Percentiles rank a stretch among this genome's conserved stretches.
Conservation (phyloP, 306 rosid genomes). For the Aeschynomene evenia region DNA sequence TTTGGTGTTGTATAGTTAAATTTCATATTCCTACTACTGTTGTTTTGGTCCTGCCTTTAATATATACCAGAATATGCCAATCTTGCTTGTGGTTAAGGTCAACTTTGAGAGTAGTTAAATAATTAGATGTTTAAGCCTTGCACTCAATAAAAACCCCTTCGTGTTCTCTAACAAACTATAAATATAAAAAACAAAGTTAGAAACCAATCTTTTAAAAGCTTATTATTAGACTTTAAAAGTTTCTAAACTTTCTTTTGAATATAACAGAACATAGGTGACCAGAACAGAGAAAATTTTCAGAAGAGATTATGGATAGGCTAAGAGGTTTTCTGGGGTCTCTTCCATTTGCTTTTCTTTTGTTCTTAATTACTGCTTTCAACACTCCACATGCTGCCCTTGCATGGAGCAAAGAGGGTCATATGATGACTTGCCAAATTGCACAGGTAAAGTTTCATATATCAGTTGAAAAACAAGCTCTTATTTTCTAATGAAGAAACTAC, state of each 20-base stretch:
- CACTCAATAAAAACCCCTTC: conserved; percentile 3
- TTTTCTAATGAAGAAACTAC: neutral
- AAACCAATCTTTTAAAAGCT: neutral
- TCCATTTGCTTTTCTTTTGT: conserved; percentile 37
- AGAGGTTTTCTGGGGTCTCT: conserved; percentile 23
- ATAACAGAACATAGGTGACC: neutral
- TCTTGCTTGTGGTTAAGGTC: conserved; percentile 33
- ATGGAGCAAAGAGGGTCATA: conserved; percentile 95
- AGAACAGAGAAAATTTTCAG: neutral
- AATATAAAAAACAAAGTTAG: neutral
- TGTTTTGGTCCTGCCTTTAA: neutral
- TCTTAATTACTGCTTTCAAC: conserved; percentile 41
- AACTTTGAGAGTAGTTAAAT: neutral
- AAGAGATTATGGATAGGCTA: conserved; percentile 27
- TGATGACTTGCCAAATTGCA: conserved; percentile 66
- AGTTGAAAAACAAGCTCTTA: neutral
- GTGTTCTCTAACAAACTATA: neutral
- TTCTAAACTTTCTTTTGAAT: neutral
- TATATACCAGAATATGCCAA: conserved; percentile 17
- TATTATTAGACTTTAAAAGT: too few relatives aligned
- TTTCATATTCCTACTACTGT: neutral
- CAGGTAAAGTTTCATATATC: conserved; percentile 33
- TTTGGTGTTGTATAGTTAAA: neutral
- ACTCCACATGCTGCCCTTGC: conserved; percentile 58
- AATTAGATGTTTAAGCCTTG: neutral